Conservation (phyloP, 352 stramenopile species). For the Globisporangium abappressorium region DNA sequence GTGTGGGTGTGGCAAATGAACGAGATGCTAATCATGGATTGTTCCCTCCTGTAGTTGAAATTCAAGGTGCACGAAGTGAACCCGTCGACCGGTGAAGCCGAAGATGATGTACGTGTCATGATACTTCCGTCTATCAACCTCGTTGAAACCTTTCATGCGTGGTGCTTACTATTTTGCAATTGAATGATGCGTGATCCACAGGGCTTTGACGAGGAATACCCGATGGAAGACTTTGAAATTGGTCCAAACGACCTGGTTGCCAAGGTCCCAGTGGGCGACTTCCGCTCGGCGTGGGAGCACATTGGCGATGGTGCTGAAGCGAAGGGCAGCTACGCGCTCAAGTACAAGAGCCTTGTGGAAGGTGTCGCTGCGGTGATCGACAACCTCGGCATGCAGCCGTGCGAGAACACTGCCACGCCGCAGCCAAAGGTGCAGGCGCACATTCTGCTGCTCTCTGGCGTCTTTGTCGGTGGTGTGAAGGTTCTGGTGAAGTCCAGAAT, state of each 20-base stretch:
- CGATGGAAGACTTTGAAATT: constrained; percentile 97
- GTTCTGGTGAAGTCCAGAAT: constrained; percentile 97
- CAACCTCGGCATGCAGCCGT: constrained; percentile 97
- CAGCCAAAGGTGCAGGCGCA: constrained; percentile 92
- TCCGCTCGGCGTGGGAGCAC: constrained; percentile 95
- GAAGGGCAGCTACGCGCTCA: constrained; percentile 94
- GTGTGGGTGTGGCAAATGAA: not conserved
- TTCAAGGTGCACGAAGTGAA: constrained; percentile 96
- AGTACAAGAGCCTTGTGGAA: constrained; percentile 97
- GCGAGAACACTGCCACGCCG: constrained; percentile 91
- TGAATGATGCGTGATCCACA: constrained; percentile 22
- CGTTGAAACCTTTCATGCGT: not conserved
- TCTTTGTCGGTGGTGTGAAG: constrained; percentile 95
- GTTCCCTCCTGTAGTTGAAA: constrained; percentile 62
- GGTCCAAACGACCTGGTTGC: constrained; percentile 96
- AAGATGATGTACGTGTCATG: constrained; percentile 50
- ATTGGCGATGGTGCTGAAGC: constrained; percentile 94
- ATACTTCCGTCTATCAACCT: not conserved
- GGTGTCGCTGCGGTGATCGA: constrained; percentile 94
- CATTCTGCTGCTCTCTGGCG: constrained; percentile 94
- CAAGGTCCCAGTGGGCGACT: constrained; percentile 95
- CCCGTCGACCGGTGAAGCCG: constrained; percentile 89
- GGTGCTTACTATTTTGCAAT: not conserved
- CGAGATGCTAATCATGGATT: not conserved
- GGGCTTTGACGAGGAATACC: constrained; percentile 98